These are phyloP conservation scores for Colletotrichum sp. DNA, from an alignment of 2,329 filamentous ascomycete species.

Conservation along the genomic window DNA sequence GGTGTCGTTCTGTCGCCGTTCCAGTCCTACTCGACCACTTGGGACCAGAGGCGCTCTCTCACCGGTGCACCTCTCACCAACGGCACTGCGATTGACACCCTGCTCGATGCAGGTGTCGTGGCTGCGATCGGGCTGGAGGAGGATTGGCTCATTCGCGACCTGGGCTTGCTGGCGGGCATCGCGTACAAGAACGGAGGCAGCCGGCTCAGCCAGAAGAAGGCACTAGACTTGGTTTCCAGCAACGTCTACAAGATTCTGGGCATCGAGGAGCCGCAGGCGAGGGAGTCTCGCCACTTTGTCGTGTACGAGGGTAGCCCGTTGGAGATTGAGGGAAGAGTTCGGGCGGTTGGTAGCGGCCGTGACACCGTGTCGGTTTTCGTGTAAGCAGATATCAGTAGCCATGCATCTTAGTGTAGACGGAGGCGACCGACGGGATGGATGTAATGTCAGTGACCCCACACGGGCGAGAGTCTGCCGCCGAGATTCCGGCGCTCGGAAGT, in stretches of 20 bases:
- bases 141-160: conserved; percentile 66
- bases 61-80: conserved; percentile 71
- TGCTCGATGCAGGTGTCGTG: conserved; percentile 63
- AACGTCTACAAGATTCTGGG: conserved; percentile 66
- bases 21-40: conserved; percentile 57
- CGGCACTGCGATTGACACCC: conserved; percentile 63
- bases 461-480: not conserved
- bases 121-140: conserved; percentile 65
- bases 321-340: conserved; percentile 61
- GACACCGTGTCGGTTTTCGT: conserved; percentile 41
- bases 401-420: not conserved
- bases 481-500: not conserved
- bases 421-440: not conserved
- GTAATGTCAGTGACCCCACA: not conserved
- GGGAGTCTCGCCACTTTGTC: conserved; percentile 55
- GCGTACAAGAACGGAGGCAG: conserved; percentile 63
- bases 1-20: conserved; percentile 66
- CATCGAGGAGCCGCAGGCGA: conserved; percentile 34
- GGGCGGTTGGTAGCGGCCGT: conserved; percentile 54
- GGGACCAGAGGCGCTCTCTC: conserved; percentile 68
- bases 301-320: conserved; percentile 69
- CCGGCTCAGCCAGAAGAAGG: conserved; percentile 56
- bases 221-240: conserved; percentile 59
- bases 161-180: conserved; percentile 65
- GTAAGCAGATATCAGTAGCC: too few species aligned